These are phyloP conservation scores for Mycena citricolor DNA, from an alignment of 1,284 basidiomycete species.

Conservation along the genomic window DNA sequence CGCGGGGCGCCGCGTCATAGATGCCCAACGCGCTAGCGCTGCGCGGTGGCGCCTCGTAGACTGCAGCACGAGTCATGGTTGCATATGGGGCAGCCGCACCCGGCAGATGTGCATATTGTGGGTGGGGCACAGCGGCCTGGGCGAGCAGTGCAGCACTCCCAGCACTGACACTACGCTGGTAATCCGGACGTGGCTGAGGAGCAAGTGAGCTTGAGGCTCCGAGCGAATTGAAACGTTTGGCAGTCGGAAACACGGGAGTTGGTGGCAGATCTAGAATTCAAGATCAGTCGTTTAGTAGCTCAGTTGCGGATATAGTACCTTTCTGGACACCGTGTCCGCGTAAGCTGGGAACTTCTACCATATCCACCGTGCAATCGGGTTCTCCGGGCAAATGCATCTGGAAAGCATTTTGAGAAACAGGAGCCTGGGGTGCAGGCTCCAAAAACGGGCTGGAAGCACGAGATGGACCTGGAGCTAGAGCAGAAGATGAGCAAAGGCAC, in stretches of 20 bases:
- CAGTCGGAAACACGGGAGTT: conserved; percentile 13
- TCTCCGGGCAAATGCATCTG: conserved; percentile 15
- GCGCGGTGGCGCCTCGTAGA: conserved; percentile 13
- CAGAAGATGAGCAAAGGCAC: conserved; percentile 16
- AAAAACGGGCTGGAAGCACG: conserved; percentile 27
- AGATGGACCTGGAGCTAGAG: conserved; percentile 28
- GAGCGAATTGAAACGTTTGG: conserved; percentile 20
- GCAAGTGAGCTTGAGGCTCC: conserved; percentile 18
- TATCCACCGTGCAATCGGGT: conserved; percentile 22
- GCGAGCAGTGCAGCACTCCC: conserved; percentile 8
- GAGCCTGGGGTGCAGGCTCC: conserved; percentile 6
- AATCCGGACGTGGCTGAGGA: conserved; percentile 1
- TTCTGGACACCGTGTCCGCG: conserved; percentile 1
- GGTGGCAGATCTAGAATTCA: conserved; percentile 10
- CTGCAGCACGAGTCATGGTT: conserved; percentile 15
- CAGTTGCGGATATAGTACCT: not conserved
- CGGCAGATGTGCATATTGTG: conserved; percentile 16
- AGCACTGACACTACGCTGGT: conserved; percentile 18
- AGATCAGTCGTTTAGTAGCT: not conserved
- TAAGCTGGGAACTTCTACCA: conserved; percentile 23
- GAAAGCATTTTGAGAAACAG: conserved; percentile 1
- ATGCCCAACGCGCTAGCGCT: conserved; percentile 16
- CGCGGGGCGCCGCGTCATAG: conserved; percentile 4
- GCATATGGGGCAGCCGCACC: conserved; percentile 20
- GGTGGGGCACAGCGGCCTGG: not conserved